Conservation (phyloP, 208 protist species). For the Leishmania guyanensis region DNA sequence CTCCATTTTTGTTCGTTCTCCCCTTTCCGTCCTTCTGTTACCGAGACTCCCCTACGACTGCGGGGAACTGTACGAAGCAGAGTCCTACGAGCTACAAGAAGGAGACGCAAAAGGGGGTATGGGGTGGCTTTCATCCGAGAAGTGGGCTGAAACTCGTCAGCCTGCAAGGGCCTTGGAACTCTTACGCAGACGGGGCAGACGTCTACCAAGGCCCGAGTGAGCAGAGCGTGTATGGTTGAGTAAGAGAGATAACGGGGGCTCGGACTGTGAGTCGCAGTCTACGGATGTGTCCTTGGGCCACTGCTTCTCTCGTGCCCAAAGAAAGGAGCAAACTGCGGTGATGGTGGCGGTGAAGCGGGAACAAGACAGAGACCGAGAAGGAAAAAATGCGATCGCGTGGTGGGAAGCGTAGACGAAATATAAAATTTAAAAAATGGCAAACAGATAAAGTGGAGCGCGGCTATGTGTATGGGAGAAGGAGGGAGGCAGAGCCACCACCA, state of each 20-base stretch:
- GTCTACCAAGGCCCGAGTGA: background rate
- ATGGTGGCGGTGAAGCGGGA: background rate
- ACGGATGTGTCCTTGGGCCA: background rate
- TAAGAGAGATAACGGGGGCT: background rate
- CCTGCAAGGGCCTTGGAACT: background rate
- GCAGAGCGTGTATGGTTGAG: background rate
- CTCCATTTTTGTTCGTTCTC: too few species aligned
- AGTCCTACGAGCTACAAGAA: background rate
- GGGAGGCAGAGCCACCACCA: background rate
- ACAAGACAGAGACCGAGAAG: background rate
- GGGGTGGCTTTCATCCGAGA: background rate
- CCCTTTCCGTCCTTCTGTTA: background rate
- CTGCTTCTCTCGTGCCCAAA: too few species aligned
- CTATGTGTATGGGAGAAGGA: background rate
- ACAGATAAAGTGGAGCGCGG: background rate
- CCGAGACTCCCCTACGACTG: background rate
- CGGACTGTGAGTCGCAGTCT: background rate
- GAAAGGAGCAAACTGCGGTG: background rate
- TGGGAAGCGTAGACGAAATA: background rate
- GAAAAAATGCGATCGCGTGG: background rate
- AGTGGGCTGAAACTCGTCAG: background rate
- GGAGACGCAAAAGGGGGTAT: too few species aligned
- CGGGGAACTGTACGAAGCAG: background rate
- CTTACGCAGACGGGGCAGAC: background rate
- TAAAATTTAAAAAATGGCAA: background rate